These are phyloP conservation scores for Epicoccum nigrum DNA, from an alignment of 2,329 filamentous ascomycete genomes.

Conservation along the genomic window DNA sequence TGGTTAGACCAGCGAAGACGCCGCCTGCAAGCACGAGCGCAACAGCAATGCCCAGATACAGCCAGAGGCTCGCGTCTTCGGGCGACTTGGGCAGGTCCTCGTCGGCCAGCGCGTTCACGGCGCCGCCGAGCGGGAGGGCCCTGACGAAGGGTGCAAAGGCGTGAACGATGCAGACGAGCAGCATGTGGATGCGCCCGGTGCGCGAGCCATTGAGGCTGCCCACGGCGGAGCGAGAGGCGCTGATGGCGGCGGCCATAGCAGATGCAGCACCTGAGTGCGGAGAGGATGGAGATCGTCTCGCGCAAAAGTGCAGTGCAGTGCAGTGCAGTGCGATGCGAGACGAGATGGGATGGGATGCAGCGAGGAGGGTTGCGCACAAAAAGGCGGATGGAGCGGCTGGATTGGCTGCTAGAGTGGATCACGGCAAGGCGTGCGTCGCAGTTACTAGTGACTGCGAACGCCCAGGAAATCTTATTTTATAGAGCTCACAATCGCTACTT, in stretches of 20 bases:
- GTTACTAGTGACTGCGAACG: background rate
- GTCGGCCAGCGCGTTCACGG: slow-evolving; percentile 30
- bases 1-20: slow-evolving; percentile 92
- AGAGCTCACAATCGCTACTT: background rate
- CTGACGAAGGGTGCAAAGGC: slow-evolving; percentile 41
- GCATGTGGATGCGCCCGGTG: slow-evolving; percentile 32
- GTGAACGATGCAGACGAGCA: slow-evolving; percentile 40
- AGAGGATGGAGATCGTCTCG: slow-evolving; percentile 3
- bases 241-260: slow-evolving; percentile 40
- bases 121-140: slow-evolving; percentile 41
- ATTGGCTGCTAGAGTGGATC: slow-evolving; percentile 4
- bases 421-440: slow-evolving; percentile 1
- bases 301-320: slow-evolving; percentile 3
- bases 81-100: slow-evolving; percentile 42
- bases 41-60: slow-evolving; percentile 79
- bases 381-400: slow-evolving; percentile 7
- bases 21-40: slow-evolving; percentile 85
- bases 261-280: slow-evolving; percentile 22
- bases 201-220: slow-evolving; percentile 38
- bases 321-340: too few species aligned
- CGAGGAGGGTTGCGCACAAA: slow-evolving; percentile 8
- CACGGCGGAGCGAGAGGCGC: slow-evolving; percentile 28
- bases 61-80: slow-evolving; percentile 73
- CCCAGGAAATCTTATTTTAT: background rate
- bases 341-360: too few species aligned